Conservation (phyloP, 2,329 filamentous ascomycete species). For the Alternaria angustiovoidea region DNA sequence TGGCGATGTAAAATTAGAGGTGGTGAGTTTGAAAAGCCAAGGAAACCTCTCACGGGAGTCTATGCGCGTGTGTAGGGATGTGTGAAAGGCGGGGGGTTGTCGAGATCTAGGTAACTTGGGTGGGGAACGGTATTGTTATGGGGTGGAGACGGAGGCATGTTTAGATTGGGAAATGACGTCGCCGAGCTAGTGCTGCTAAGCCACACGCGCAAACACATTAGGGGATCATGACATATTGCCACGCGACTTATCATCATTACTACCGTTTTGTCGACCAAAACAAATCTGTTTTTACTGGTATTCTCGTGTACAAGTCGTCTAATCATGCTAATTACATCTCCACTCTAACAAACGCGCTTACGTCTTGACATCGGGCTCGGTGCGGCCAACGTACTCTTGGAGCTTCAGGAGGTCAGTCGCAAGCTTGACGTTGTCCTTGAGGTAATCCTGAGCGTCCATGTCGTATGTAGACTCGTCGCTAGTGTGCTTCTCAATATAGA, state of each 20-base stretch:
- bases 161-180: slow-evolving; percentile 28
- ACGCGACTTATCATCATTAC: neutral
- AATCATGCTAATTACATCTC: slow-evolving; percentile 12
- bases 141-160: slow-evolving; percentile 15
- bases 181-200: slow-evolving; percentile 15
- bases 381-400: slow-evolving; percentile 90
- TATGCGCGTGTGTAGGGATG: slow-evolving; percentile 9
- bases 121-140: slow-evolving; percentile 19
- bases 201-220: slow-evolving; percentile 19
- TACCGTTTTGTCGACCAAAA: neutral
- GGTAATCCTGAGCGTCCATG: slow-evolving; percentile 89
- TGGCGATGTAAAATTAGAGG: neutral
- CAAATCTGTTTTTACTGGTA: neutral
- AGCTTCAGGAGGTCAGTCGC: slow-evolving; percentile 88
- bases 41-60: neutral
- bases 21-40: neutral
- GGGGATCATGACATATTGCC: slow-evolving; percentile 11
- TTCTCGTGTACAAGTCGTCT: slow-evolving; percentile 4
- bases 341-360: slow-evolving; percentile 55
- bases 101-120: neutral
- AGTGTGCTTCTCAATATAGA: slow-evolving; percentile 97
- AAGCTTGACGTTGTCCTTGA: slow-evolving; percentile 87
- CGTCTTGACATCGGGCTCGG: slow-evolving; percentile 96
- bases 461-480: slow-evolving; percentile 79
- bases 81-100: slow-evolving; percentile 11